Conservation (phyloP, 495 filamentous ascomycete species). For the Aspergillus egyptiacus region DNA sequence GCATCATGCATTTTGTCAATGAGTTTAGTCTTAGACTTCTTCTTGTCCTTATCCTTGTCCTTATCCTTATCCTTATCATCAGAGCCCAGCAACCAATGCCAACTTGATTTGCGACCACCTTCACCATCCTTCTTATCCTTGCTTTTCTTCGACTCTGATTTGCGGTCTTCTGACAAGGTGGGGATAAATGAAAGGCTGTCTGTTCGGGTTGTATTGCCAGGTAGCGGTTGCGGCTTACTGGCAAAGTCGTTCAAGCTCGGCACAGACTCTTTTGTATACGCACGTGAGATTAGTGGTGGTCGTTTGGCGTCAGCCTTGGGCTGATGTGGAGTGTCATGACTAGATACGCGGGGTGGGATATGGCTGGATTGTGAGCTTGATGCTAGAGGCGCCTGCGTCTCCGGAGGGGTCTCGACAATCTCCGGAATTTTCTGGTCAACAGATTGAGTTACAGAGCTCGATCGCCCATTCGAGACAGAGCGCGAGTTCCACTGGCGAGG, state of each 20-base stretch:
- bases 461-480: conserved; percentile 42
- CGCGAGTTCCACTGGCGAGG: conserved; percentile 40
- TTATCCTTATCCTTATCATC: conserved; percentile 70
- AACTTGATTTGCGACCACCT: conserved; percentile 69
- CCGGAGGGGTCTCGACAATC: conserved; percentile 64
- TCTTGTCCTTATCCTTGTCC: conserved; percentile 54
- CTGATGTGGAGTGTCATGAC: conserved; percentile 39
- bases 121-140: conserved; percentile 58
- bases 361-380: conserved; percentile 25
- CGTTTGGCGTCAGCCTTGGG: conserved; percentile 27
- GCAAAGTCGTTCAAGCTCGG: conserved; percentile 33
- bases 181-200: conserved; percentile 82
- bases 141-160: conserved; percentile 56
- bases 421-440: conserved; percentile 50
- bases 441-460: conserved; percentile 33
- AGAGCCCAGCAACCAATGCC: conserved; percentile 68
- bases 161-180: conserved; percentile 63
- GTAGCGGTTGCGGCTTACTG: conserved; percentile 46
- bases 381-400: conserved; percentile 23
- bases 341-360: conserved; percentile 49
- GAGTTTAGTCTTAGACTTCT: conserved; percentile 54
- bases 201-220: conserved; percentile 65
- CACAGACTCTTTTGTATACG: conserved; percentile 25
- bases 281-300: conserved; percentile 19
- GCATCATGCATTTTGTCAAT: conserved; percentile 58